Conservation (phyloP, 2,329 filamentous ascomycete genomes). For the Xylaria sp. region DNA sequence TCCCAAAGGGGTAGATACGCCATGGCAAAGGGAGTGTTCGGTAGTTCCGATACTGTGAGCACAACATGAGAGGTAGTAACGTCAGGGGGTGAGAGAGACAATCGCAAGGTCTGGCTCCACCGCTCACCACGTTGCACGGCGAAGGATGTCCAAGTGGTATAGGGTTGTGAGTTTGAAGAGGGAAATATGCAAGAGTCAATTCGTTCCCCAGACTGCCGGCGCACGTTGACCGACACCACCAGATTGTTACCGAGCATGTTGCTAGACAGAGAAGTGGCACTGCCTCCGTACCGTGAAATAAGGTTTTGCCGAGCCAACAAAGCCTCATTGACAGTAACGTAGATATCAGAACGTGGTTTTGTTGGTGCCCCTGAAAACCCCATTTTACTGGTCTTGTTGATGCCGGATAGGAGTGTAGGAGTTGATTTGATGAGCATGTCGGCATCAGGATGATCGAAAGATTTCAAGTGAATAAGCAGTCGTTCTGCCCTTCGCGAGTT, state of each 20-base stretch:
- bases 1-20: constrained; percentile 96
- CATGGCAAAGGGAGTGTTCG: constrained; percentile 86
- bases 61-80: constrained; percentile 85
- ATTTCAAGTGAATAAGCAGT: constrained; percentile 77
- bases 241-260: constrained; percentile 73
- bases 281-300: constrained; percentile 71
- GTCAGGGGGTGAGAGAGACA: constrained; percentile 78
- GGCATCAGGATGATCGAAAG: constrained; percentile 78
- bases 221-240: constrained; percentile 88
- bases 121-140: constrained; percentile 77
- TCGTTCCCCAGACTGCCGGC: constrained; percentile 76
- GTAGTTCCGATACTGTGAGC: constrained; percentile 86
- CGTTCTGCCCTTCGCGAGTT: constrained; percentile 75
- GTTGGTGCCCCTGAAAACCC: constrained; percentile 93
- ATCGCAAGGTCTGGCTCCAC: constrained; percentile 88
- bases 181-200: constrained; percentile 88
- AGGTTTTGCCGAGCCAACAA: constrained; percentile 77
- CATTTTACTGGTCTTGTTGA: constrained; percentile 83
- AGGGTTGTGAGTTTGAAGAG: constrained; percentile 77
- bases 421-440: constrained; percentile 83
- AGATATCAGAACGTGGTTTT: constrained; percentile 90
- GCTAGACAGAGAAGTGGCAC: constrained; percentile 71
- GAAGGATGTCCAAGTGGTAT: constrained; percentile 88
- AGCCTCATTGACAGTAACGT: constrained; percentile 82
- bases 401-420: constrained; percentile 82